A percentile compares a stretch with the other conserved stretches of the same genome.
phyloP scores from a whole-genome alignment of 2,329 filamentous ascomycete genomes.

The Alternaria sp. region DNA sequence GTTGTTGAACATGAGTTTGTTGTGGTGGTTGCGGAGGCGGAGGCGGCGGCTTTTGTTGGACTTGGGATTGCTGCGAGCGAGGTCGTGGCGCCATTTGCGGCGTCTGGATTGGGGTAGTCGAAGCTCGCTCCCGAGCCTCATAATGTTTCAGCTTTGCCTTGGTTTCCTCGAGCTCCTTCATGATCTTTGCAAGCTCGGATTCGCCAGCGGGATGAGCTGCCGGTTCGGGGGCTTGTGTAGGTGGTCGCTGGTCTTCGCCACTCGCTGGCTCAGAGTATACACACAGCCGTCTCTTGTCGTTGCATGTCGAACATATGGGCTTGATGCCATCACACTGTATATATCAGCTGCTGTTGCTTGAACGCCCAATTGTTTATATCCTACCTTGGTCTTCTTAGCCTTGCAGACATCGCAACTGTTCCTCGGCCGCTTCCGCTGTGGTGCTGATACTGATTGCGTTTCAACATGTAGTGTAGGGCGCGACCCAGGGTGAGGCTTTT shows the following conservation, averaged over 20 bases:
- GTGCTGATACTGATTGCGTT: constrained; percentile 19
- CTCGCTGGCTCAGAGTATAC: constrained; percentile 37
- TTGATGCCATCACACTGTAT: constrained; percentile 46
- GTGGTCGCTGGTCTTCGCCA: constrained; percentile 32
- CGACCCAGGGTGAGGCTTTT: constrained; percentile 9
- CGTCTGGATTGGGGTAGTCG: constrained; percentile 39
- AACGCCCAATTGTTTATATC: background rate
- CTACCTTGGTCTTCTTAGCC: constrained; percentile 49
- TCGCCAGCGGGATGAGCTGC: constrained; percentile 32
- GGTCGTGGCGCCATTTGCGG: constrained; percentile 30
- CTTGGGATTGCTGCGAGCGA: constrained; percentile 24
- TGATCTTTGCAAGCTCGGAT: constrained; percentile 47
- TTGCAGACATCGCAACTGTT: constrained; percentile 50
- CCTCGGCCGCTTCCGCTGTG: constrained; percentile 35
- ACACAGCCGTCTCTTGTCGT: constrained; percentile 47
- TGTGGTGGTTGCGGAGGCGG: constrained; percentile 18
- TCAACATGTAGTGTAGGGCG: constrained; percentile 8
- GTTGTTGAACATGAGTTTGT: constrained; percentile 25
- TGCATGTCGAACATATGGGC: constrained; percentile 48
- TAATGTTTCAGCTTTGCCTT: constrained; percentile 47
- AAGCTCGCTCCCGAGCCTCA: constrained; percentile 43
- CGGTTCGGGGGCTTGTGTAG: constrained; percentile 21
- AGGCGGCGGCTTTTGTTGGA: constrained; percentile 18
- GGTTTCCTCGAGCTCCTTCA: constrained; percentile 48
- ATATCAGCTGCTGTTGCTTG: constrained; percentile 19